Base-by-base conservation (phyloP, 495 filamentous ascomycete species). In the Emericellopsis terricola region DNA sequence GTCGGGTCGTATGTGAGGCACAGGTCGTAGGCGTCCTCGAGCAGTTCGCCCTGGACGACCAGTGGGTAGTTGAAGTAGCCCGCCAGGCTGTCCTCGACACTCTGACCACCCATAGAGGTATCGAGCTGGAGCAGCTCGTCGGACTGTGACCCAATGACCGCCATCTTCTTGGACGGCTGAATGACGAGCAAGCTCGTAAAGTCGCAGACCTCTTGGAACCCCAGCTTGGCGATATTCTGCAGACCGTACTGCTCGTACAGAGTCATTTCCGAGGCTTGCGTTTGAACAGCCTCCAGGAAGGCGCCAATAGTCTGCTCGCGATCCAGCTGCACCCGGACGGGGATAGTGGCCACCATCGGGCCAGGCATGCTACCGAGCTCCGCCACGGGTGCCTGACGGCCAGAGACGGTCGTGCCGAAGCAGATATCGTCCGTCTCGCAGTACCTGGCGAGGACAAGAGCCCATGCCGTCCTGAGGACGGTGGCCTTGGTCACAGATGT, bases 171-270 rank as follows among this genome's bases (percentile, higher is more conserved):
- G n/a, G 24, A 20, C 4, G 31, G 18, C 24, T 64, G 45, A 13
- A 70, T 41, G 14, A 43, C 50, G 0, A 75, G 34, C 0, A 63
- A 39, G 14, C 48, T 59, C 34, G 51, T 47, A 40, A 64, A 64
- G 8, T 48, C 40, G 32, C 60, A 59, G 0, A 48, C 52, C 5
- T 34, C 40, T 10, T 39, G 38, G 3, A 48, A 42, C 8, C 42
- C 40, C 3, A 62, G 34, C 15, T 38, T 43, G 18, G n/a, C n/a
- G n/a, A 35, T 35, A n/a, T 27, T 35, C 11, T 35, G 33, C 4
- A 35, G 21, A 4, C 33, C 33, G 11, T 26, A 23, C 7, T 35
- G 21, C 16, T 35, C 33, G n/a, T 17, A 26, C n/a, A 23, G 20
- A 8, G 27, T 15, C 33, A 35, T 35, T 18, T 26, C 21, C 1